These are phyloP conservation scores for Hevea brasiliensis DNA, from an alignment of 345 rosid species.

Conservation along the genomic window DNA sequence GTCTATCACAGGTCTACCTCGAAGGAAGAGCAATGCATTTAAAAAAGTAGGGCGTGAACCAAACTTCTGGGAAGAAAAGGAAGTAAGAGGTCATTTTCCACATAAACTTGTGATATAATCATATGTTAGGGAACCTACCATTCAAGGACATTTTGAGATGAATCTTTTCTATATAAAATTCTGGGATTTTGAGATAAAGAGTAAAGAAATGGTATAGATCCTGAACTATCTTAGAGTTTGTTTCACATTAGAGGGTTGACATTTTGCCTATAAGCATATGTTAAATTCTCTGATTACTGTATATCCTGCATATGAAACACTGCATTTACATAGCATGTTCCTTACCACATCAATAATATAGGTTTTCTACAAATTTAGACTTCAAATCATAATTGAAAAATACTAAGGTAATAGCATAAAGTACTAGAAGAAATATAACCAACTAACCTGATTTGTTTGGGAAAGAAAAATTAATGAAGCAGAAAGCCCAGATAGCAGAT, in stretches of 20 bases:
- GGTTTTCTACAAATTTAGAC: neutral
- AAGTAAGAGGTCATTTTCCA: no score
- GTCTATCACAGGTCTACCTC: neutral
- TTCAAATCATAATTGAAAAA: neutral
- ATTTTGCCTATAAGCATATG: neutral
- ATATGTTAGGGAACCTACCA: no score
- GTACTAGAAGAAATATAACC: conserved; percentile 12
- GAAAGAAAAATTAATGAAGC: conserved; percentile 58
- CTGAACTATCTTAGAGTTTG: neutral
- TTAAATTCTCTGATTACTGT: neutral
- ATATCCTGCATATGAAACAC: neutral
- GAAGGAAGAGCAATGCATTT: neutral
- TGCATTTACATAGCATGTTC: neutral
- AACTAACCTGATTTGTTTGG: conserved; percentile 59
- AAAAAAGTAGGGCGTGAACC: neutral
- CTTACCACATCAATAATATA: neutral
- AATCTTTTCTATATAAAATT: neutral
- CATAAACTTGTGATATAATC: no score
- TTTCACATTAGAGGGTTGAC: neutral
- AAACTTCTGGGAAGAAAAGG: neutral
- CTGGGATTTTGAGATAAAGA: neutral
- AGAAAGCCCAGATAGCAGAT: conserved; percentile 58
- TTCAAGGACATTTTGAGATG: neutral
- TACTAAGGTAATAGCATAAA: neutral
- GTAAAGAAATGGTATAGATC: neutral